Conservation (phyloP, 2,329 filamentous ascomycete species). For the Sordariomycetes sp. region DNA sequence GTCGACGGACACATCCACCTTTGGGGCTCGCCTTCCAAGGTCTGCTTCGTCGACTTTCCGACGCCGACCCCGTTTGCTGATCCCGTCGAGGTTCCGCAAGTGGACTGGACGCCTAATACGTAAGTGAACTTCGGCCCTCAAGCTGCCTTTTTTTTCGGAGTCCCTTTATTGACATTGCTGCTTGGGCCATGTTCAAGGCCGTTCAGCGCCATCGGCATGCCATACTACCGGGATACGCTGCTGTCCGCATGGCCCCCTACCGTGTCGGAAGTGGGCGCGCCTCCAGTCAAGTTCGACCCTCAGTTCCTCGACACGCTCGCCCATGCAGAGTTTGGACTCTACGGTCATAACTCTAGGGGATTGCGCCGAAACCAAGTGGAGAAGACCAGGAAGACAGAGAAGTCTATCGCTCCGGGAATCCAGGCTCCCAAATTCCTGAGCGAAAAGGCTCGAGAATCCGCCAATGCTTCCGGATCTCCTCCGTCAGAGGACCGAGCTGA, state of each 20-base stretch:
- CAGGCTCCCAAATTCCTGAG: constrained; percentile 86
- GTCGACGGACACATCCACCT: constrained; percentile 67
- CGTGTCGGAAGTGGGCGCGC: constrained; percentile 73
- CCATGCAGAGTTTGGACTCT: constrained; percentile 61
- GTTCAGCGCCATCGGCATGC: constrained; percentile 76
- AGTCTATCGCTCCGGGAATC: constrained; percentile 43
- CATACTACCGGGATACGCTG: constrained; percentile 79
- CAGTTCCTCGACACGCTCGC: constrained; percentile 57
- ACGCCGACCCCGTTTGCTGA: constrained; percentile 69
- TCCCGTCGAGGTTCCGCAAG: constrained; percentile 37
- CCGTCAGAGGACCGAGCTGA: constrained; percentile 8
- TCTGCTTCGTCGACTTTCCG: constrained; percentile 74
- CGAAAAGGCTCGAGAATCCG: constrained; percentile 68
- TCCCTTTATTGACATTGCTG: background rate
- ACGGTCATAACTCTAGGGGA: constrained; percentile 63
- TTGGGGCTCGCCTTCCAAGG: constrained; percentile 77
- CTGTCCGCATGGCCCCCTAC: constrained; percentile 86
- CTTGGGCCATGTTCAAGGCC: constrained; percentile 35
- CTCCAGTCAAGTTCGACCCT: constrained; percentile 61
- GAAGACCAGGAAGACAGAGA: constrained; percentile 53
- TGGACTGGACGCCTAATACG: constrained; percentile 62
- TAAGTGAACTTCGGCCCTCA: constrained; percentile 23
- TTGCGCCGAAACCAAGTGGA: constrained; percentile 71
- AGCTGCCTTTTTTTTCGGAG: background rate
- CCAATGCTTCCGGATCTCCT: constrained; percentile 28